These are phyloP conservation scores for Fusarium sterilihyphosum DNA, from an alignment of 2,329 filamentous ascomycete species.

Conservation along the genomic window DNA sequence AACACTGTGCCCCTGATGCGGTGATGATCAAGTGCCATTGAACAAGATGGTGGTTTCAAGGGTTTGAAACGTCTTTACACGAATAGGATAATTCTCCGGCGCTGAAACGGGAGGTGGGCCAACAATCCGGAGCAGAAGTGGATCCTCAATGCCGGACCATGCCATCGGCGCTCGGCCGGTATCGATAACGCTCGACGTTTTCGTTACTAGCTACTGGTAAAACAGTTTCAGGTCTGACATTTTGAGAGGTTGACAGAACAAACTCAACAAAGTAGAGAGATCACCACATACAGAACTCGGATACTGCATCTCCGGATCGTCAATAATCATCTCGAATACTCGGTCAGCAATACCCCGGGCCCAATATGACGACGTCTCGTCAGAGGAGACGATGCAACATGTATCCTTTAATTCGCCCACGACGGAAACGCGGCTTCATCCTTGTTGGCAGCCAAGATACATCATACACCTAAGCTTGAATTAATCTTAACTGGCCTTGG, in stretches of 20 bases:
- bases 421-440: slow-evolving; percentile 2
- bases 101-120: slow-evolving; percentile 22
- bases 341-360: background rate
- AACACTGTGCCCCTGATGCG: background rate
- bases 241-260: background rate
- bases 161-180: background rate
- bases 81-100: slow-evolving; percentile 39
- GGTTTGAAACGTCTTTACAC: slow-evolving; percentile 30
- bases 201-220: background rate
- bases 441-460: slow-evolving; percentile 1
- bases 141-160: slow-evolving; percentile 1
- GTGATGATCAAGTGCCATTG: slow-evolving; percentile 11
- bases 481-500: background rate
- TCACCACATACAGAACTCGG: background rate
- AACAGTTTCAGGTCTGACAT: background rate
- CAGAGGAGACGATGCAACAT: background rate
- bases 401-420: slow-evolving; percentile 14
- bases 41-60: background rate
- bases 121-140: slow-evolving; percentile 1
- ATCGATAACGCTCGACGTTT: background rate
- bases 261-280: background rate
- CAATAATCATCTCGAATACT: background rate
- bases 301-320: background rate
- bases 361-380: background rate
- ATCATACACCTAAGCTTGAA: background rate